These are phyloP conservation scores for Boletus sp. DNA, from an alignment of 768 basidiomycete species.

Conservation along the genomic window DNA sequence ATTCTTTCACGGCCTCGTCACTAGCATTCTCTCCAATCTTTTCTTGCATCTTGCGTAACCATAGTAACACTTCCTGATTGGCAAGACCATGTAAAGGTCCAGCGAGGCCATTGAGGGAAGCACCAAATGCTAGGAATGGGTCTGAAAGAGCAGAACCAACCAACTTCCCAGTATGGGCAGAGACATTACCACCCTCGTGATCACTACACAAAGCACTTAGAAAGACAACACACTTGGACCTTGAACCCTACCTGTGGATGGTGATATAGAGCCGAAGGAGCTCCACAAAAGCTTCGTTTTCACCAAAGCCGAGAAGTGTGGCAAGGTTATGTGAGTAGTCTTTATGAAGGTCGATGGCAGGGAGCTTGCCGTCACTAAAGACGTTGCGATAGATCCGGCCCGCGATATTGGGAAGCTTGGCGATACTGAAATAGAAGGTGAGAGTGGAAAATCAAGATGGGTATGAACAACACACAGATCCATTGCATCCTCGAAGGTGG, in stretches of 20 bases:
- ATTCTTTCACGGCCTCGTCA: slow-evolving; percentile 87
- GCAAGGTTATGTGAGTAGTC: slow-evolving; percentile 91
- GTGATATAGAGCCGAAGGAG: slow-evolving; percentile 94
- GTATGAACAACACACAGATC: slow-evolving; percentile 53
- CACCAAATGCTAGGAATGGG: slow-evolving; percentile 92
- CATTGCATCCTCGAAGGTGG: slow-evolving; percentile 88
- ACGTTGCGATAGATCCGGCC: slow-evolving; percentile 89
- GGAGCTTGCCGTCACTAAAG: slow-evolving; percentile 84
- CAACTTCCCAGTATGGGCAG: slow-evolving; percentile 89
- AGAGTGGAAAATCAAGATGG: neutral
- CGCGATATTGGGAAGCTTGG: slow-evolving; percentile 95
- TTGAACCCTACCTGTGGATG: slow-evolving; percentile 69
- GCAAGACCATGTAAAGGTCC: slow-evolving; percentile 96
- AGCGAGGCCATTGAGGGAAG: slow-evolving; percentile 92
- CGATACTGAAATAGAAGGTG: slow-evolving; percentile 56
- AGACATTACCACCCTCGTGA: slow-evolving; percentile 98
- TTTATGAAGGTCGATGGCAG: slow-evolving; percentile 76
- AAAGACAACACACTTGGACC: neutral
- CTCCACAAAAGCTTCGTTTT: slow-evolving; percentile 86
- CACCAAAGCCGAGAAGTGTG: slow-evolving; percentile 87
- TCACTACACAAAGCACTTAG: slow-evolving; percentile 47
- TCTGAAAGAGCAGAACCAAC: slow-evolving; percentile 96
- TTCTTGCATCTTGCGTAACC: slow-evolving; percentile 91
- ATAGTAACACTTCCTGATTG: slow-evolving; percentile 95
- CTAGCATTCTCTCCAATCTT: slow-evolving; percentile 82